These are phyloP conservation scores for Hemisphaericaspora lyxosophila DNA, from an alignment of 1,139 yeast genomes.

Conservation along the genomic window DNA sequence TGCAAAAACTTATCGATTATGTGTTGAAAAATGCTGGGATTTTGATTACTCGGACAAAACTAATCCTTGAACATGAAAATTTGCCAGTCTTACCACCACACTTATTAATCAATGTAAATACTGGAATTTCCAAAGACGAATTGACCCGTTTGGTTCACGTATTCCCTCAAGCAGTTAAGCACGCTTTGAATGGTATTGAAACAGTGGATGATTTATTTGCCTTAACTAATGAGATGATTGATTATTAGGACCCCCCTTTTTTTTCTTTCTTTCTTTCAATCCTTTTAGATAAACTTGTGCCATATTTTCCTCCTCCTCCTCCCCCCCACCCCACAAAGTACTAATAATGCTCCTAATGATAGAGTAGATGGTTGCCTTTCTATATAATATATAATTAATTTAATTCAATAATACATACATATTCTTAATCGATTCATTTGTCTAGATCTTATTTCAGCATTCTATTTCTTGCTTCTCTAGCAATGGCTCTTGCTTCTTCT, in stretches of 20 bases:
- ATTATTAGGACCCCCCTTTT: conserved; percentile 7
- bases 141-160: conserved; percentile 27
- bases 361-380: conserved; percentile 1
- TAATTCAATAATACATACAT: no score
- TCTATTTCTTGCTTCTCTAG: conserved; percentile 64
- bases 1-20: conserved; percentile 63
- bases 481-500: conserved; percentile 85
- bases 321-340: background rate
- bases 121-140: conserved; percentile 56
- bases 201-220: conserved; percentile 19
- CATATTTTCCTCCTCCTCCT: background rate
- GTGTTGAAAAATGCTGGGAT: conserved; percentile 52
- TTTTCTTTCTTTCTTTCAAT: no score
- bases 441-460: no score
- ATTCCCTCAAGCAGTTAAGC: conserved; percentile 18
- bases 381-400: background rate
- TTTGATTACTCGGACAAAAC: conserved; percentile 68
- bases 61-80: conserved; percentile 70
- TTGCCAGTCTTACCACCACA: conserved; percentile 72
- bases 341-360: background rate
- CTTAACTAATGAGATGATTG: conserved; percentile 21
- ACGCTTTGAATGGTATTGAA: conserved; percentile 18
- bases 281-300: no score
- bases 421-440: no score
- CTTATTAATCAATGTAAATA: conserved; percentile 59